Base-by-base conservation (phyloP, 768 basidiomycete genomes). In the Kwoniella dendrophila region DNA sequence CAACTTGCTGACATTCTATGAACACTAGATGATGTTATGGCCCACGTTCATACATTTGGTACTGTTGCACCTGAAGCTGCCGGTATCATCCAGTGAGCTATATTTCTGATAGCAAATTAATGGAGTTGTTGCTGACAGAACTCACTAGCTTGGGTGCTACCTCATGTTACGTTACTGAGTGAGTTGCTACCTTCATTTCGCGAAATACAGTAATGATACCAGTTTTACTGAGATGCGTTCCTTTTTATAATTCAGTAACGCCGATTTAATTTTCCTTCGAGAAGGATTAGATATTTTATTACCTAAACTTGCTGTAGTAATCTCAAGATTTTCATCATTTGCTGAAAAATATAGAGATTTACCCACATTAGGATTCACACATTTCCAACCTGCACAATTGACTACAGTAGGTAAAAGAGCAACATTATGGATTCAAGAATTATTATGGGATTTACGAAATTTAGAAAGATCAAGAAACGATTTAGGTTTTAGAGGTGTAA, bases 111-210 rank as follows among this genome's bases (percentile, higher is more conserved):
- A 36, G 16, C 8, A 32, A 44, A 44, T 43, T 59, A 32, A 20
- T 2, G 24, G 22, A 20, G 8, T 24, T 7, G 27, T 16, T 58
- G 32, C 56, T 58, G n/a, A 62, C 53, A n/a, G 47, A 34, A 22
- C 33, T n/a, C 2, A 43, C 14, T 59, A 91, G 92, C 77, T 81
- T 98, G 43, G 95, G 95, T 44, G 95, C 95, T 29, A 99, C 96
- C 8, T 98, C 95, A 1, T 99, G 96, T 81, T 99, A 94, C 81
- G 96, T 98, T 56, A 98, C 96, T 29, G 96, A 99, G 93, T 95
- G 66, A 68, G 87, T 83, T 53, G 33, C 32, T 26, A n/a, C n/a
- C n/a, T n/a, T n/a, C n/a, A n/a, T n/a, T n/a, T n/a, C n/a, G n/a
- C n/a, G n/a, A n/a, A n/a, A n/a, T n/a, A n/a, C n/a, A n/a, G n/a